Evolutionary conservation across 176 grass and related monocot species (phyloP).

Genomic region (Musa itinerans): DNA sequence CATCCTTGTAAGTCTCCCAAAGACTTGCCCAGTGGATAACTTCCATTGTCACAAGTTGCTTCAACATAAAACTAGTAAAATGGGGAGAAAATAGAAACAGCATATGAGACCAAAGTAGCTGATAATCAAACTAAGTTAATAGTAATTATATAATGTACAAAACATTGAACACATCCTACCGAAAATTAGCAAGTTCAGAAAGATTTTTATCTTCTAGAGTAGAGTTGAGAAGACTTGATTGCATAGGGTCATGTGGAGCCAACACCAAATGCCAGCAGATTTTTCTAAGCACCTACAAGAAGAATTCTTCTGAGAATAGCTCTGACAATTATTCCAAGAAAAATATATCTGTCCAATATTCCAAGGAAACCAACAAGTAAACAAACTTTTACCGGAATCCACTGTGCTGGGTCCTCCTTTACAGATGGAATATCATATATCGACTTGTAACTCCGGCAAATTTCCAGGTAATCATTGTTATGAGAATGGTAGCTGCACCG

Average conservation of each 20-base stretch:
- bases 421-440: constrained; percentile 90
- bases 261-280: constrained; percentile 93
- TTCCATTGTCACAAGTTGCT: constrained; percentile 96
- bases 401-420: constrained; percentile 67
- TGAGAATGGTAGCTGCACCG: constrained; percentile 60
- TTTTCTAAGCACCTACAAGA: constrained; percentile 77
- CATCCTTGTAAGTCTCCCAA: constrained; percentile 64
- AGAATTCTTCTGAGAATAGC: constrained; percentile 4
- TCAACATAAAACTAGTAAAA: constrained; percentile 46
- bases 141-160: not conserved
- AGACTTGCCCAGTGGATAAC: constrained; percentile 78
- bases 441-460: constrained; percentile 83
- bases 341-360: not conserved
- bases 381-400: constrained; percentile 58
- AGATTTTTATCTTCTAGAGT: constrained; percentile 90
- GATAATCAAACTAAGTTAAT: not conserved
- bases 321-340: not conserved
- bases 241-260: constrained; percentile 80
- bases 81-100: not conserved
- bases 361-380: not conserved
- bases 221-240: constrained; percentile 89
- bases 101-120: not conserved
- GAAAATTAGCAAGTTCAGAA: constrained; percentile 80
- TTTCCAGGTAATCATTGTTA: constrained; percentile 93
- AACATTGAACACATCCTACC: constrained; percentile 22